Conservation (phyloP, 2,329 filamentous ascomycete genomes). For the Colletotrichum ledebouriae region DNA sequence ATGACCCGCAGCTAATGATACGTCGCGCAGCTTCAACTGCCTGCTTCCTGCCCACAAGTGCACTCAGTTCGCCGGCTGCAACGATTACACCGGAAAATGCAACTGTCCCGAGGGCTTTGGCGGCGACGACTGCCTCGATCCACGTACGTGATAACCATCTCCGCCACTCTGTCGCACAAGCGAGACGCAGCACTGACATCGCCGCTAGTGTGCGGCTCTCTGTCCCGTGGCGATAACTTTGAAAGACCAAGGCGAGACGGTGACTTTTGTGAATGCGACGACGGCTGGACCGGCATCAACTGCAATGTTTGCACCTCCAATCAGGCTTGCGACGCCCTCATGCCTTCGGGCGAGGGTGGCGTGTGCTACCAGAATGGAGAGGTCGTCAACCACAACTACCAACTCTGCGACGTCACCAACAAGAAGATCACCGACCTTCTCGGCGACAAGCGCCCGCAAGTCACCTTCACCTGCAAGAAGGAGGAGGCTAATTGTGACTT, state of each 20-base stretch:
- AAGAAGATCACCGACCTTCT: slow-evolving; percentile 90
- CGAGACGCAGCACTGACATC: slow-evolving; percentile 38
- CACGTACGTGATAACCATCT: slow-evolving; percentile 63
- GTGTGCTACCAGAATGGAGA: slow-evolving; percentile 94
- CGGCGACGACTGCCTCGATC: slow-evolving; percentile 91
- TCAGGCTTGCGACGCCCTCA: slow-evolving; percentile 87
- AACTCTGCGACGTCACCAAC: slow-evolving; percentile 98
- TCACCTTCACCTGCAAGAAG: slow-evolving; percentile 91
- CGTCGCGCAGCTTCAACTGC: slow-evolving; percentile 87
- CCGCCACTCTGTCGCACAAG: slow-evolving; percentile 9
- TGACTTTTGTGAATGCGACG: slow-evolving; percentile 82
- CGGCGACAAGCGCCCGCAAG: slow-evolving; percentile 87
- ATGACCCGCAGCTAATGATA: slow-evolving; percentile 42
- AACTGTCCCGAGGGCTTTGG: slow-evolving; percentile 93
- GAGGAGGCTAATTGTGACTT: slow-evolving; percentile 87
- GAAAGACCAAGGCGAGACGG: slow-evolving; percentile 81
- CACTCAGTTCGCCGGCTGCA: slow-evolving; percentile 90
- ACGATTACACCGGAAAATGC: slow-evolving; percentile 92
- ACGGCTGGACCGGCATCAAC: slow-evolving; percentile 97
- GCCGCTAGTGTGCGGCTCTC: slow-evolving; percentile 81
- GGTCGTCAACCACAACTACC: slow-evolving; percentile 93
- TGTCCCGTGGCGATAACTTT: slow-evolving; percentile 84
- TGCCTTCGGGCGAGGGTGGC: slow-evolving; percentile 84
- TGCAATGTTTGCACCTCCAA: slow-evolving; percentile 94
- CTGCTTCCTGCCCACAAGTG: slow-evolving; percentile 93